Conservation (phyloP, 2,329 filamentous ascomycete genomes). For the Neonectria neomacrospora region DNA sequence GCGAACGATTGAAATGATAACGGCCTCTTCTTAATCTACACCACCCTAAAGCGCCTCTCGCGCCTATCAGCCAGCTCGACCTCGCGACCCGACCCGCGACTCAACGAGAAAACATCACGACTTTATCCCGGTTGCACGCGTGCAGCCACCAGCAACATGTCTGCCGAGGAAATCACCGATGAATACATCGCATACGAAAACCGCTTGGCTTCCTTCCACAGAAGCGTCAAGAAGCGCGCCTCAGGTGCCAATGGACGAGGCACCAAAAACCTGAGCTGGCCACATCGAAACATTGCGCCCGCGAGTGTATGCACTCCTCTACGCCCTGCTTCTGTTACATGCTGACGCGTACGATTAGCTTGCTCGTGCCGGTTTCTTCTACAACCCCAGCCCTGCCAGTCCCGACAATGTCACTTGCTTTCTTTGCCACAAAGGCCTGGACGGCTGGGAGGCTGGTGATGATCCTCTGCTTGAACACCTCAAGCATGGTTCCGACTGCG, state of each 20-base stretch:
- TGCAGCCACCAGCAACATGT: constrained; percentile 44
- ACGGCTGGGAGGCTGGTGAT: constrained; percentile 92
- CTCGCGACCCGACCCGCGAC: constrained; percentile 37
- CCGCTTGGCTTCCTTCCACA: constrained; percentile 83
- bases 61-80: constrained; percentile 20
- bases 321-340: constrained; percentile 9
- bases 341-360: constrained; percentile 66
- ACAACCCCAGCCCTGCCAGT: constrained; percentile 77
- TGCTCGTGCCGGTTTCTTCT: constrained; percentile 92
- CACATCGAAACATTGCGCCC: constrained; percentile 64
- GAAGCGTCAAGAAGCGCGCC: constrained; percentile 73
- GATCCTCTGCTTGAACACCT: constrained; percentile 87
- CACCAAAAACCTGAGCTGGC: constrained; percentile 76
- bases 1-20: constrained; percentile 35
- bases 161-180: constrained; percentile 53
- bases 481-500: constrained; percentile 83
- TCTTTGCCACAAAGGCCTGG: constrained; percentile 82
- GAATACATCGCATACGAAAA: constrained; percentile 74
- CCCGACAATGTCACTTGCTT: constrained; percentile 94
- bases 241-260: constrained; percentile 68
- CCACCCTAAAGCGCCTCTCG: constrained; percentile 17
- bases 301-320: constrained; percentile 44
- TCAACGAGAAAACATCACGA: constrained; percentile 26
- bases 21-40: constrained; percentile 28
- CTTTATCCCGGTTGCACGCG: constrained; percentile 36